Evolutionary conservation across 345 rosid species (phyloP), one percentile per base, ranked within the genome.

Genomic region (Ceriops decandra): DNA sequence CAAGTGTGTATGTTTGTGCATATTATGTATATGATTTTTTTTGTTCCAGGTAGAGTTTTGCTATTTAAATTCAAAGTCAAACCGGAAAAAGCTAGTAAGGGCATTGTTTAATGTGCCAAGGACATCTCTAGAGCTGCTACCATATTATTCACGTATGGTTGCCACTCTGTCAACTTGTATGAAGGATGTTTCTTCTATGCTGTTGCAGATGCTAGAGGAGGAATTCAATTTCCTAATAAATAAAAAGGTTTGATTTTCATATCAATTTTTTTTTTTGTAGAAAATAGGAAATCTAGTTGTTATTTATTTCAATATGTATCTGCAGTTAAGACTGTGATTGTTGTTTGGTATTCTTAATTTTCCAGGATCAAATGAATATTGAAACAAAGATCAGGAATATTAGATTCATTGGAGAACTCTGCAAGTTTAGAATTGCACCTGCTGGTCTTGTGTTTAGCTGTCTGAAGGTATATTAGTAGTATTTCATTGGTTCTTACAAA

Each of bases 301-400:
- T n/a, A 0, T 66, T 54, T 67, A 35, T 61, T 68, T 33, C 17
- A 59, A 20, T 78, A 35, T 68, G 64, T 24, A 69, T 62, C 64
- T 71, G 72, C 64, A 49, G 31, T 31, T 58, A 60, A 33, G 61
- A 36, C 33, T 58, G 28, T 61, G 9, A 70, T 22, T 68, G 52
- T 21, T 11, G 6, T 69, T 21, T 47, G 33, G 57, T 59, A 65
- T 52, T 64, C 26, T 71, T 61, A 71, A 19, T 79, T 76, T 76
- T 58, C 56, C 91, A 92, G 99, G 98, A 95, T 83, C 99, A 95
- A 87, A 95, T 92, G 98, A 95, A 92, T 63, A 95, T 95, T 22
- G 98, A 95, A 84, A 90, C 99, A 26, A 92, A 92, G 82, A 92
- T 92, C 77, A 85, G 97, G 79, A 95, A 95, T 82, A 92, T 89